Percentiles rank a stretch among this genome's conserved stretches.
Evolutionary conservation across 495 filamentous ascomycete genomes (phyloP).

Genomic region (Physcia stellaris): DNA sequence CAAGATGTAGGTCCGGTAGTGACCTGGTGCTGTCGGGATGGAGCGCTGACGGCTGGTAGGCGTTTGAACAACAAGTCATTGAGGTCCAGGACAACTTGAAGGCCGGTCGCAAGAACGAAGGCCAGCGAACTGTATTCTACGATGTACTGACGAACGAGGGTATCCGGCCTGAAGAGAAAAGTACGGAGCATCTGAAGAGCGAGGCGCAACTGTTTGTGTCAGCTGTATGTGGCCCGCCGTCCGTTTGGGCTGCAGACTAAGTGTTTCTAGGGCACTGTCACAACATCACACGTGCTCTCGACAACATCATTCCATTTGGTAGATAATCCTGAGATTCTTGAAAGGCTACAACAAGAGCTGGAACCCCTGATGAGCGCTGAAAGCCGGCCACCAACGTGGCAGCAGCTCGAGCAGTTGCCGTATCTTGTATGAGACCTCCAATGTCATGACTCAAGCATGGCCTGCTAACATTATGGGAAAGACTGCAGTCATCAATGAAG

Average conservation of each 20-base stretch:
- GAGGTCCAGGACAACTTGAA: not conserved
- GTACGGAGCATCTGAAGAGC: slow-evolving; percentile 4
- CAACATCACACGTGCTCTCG: slow-evolving; percentile 9
- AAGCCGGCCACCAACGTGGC: slow-evolving; percentile 13
- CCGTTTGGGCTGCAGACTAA: too few relatives aligned
- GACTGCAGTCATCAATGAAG: slow-evolving; percentile 24
- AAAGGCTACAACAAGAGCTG: slow-evolving; percentile 23
- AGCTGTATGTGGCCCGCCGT: too few relatives aligned
- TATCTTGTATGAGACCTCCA: slow-evolving; percentile 25
- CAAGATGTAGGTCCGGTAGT: slow-evolving; percentile 1
- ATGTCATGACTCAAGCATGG: too few relatives aligned
- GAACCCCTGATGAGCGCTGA: slow-evolving; percentile 3
- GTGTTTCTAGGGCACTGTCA: slow-evolving; percentile 28
- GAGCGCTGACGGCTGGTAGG: not conserved
- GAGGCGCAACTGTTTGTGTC: slow-evolving; percentile 8
- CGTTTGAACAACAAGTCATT: slow-evolving; percentile 2
- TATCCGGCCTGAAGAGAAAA: slow-evolving; percentile 3
- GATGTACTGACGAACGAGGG: slow-evolving; percentile 16
- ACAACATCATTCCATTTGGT: slow-evolving; percentile 22
- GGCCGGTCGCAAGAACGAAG: slow-evolving; percentile 5
- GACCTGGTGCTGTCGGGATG: slow-evolving; percentile 16
- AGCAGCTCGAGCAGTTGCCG: slow-evolving; percentile 29
- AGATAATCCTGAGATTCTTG: slow-evolving; percentile 18
- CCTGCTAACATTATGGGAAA: too few relatives aligned
- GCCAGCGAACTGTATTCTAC: slow-evolving; percentile 9